Evolutionary conservation across 176 grass and related monocot genomes (phyloP).

Genomic region (Oryza glaberrima): DNA sequence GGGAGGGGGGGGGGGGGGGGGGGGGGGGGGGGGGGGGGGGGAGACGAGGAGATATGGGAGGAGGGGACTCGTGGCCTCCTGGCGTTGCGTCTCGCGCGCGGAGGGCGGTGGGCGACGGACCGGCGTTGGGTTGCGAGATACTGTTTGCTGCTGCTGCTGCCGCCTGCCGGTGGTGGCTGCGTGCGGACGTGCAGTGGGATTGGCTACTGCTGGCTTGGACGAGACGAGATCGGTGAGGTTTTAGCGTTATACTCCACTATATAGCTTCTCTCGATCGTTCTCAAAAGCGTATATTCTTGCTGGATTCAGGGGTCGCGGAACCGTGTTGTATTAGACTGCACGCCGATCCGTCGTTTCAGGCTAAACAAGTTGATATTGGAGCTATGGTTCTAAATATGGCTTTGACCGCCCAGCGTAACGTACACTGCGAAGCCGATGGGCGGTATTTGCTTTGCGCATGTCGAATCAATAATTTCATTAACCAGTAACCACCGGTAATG

Average conservation of each 20-base stretch:
- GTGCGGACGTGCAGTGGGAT: neutral
- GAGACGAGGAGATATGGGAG: constrained; percentile 5
- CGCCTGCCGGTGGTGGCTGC: neutral
- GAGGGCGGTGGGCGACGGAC: constrained; percentile 14
- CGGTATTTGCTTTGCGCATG: neutral
- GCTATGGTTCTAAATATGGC: neutral
- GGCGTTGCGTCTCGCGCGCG: neutral
- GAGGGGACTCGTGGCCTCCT: constrained; percentile 34
- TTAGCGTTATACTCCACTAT: neutral
- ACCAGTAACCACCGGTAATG: neutral
- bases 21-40: neutral
- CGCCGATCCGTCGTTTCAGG: neutral
- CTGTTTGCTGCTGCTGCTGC: neutral
- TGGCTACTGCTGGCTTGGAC: neutral
- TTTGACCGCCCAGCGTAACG: neutral
- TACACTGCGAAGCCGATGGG: neutral
- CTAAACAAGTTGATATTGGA: no score
- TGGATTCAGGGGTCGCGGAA: neutral
- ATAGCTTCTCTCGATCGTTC: neutral
- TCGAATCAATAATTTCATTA: no score
- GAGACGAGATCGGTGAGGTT: neutral
- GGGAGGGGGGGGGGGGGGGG: neutral
- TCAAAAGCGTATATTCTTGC: neutral
- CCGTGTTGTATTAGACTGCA: neutral
- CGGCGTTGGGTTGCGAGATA: constrained; percentile 27